Evolutionary conservation across 441 rosid species (phyloP).

Genomic region (Gossypium lobatum): DNA sequence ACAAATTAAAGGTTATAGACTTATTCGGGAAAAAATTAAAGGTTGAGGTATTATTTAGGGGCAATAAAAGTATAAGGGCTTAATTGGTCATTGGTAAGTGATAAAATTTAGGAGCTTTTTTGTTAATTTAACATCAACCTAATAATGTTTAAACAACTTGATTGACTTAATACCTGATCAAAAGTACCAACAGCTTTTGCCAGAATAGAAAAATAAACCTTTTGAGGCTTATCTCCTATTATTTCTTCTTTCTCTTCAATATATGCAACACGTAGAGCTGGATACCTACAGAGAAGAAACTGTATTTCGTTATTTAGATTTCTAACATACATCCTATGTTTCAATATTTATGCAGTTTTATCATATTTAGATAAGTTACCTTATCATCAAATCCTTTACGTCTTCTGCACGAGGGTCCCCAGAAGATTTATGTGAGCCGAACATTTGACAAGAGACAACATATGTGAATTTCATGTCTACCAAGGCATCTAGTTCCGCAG

Average conservation of each 20-base stretch:
- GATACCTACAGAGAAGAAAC: conserved; percentile 51
- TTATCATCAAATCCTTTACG: conserved; percentile 76
- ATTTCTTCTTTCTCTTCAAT: conserved; percentile 94
- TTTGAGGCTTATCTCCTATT: conserved; percentile 26
- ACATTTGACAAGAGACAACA: conserved; percentile 84
- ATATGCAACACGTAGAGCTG: conserved; percentile 94
- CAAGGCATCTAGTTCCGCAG: conserved; percentile 72
- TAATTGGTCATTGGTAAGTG: neutral
- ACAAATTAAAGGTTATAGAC: too few species aligned
- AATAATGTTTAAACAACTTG: neutral
- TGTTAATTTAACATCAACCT: neutral
- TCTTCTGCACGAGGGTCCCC: conserved; percentile 95
- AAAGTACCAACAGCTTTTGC: conserved; percentile 73
- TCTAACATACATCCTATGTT: conserved; percentile 4
- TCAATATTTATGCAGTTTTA: neutral
- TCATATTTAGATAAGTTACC: conserved; percentile 33
- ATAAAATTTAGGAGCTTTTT: neutral
- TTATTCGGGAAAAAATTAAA: neutral
- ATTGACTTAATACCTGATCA: conserved; percentile 59
- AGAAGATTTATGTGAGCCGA: conserved; percentile 69
- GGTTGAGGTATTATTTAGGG: neutral
- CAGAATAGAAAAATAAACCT: conserved; percentile 79
- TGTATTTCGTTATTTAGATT: conserved; percentile 18
- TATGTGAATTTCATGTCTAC: conserved; percentile 87
- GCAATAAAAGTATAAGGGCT: too few species aligned